These are phyloP conservation scores for Debaryomycetaceae sp. DNA, from an alignment of 1,139 yeast genomes.

Conservation along the genomic window DNA sequence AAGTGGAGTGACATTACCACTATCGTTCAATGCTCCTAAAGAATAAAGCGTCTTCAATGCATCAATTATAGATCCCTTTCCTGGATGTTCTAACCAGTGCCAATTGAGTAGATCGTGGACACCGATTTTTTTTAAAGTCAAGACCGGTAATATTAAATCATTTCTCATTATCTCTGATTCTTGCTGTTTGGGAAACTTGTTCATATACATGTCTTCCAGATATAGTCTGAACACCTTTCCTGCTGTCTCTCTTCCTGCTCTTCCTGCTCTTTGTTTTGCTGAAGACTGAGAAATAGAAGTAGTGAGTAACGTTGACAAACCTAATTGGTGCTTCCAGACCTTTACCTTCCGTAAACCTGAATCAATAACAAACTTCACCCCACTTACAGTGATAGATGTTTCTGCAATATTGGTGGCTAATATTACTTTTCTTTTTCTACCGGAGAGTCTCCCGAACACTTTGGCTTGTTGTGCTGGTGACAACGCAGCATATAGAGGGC, in stretches of 20 bases:
- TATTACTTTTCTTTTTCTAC: constrained; percentile 73
- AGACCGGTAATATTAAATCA: constrained; percentile 78
- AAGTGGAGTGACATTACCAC: constrained; percentile 69
- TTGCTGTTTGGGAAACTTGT: constrained; percentile 66
- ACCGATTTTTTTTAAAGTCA: constrained; percentile 79
- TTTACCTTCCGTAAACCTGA: constrained; percentile 90
- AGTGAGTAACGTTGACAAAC: constrained; percentile 84
- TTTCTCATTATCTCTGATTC: constrained; percentile 91
- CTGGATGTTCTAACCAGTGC: constrained; percentile 93
- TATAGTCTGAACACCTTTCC: constrained; percentile 89
- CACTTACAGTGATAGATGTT: constrained; percentile 93
- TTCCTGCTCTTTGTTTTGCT: constrained; percentile 93
- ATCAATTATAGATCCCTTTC: constrained; percentile 67
- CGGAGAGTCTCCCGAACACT: constrained; percentile 63
- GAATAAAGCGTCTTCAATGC: constrained; percentile 79
- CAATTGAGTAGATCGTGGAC: constrained; percentile 81
- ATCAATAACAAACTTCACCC: constrained; percentile 91
- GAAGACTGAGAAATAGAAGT: constrained; percentile 93
- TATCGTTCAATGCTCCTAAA: constrained; percentile 72
- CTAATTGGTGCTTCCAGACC: constrained; percentile 91
- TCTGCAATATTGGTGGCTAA: constrained; percentile 95
- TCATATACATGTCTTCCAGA: constrained; percentile 61
- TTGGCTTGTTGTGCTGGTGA: constrained; percentile 79
- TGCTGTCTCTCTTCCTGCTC: constrained; percentile 94
- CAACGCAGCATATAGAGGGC: constrained; percentile 91